Percentiles rank a stretch among this genome's conserved stretches.
Conservation (phyloP, 2,329 filamentous ascomycete species). For the Periconia digitata region DNA sequence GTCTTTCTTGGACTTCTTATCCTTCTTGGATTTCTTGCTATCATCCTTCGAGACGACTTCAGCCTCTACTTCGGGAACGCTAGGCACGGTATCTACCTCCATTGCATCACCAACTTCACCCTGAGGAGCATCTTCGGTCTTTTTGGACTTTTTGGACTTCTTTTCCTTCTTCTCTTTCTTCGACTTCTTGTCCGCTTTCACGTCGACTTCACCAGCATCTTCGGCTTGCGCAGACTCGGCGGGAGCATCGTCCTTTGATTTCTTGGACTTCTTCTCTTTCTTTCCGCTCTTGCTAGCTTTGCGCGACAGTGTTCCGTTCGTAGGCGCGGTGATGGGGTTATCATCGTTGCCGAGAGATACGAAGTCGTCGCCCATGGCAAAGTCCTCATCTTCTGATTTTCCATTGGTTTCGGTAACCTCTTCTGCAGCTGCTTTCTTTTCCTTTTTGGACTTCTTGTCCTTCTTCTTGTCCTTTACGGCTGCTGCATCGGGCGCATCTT, state of each 20-base stretch:
- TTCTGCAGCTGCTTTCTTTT: background rate
- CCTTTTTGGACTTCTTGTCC: constrained; percentile 28
- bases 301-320: background rate
- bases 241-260: constrained; percentile 1
- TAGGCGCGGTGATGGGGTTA: constrained; percentile 1
- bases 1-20: constrained; percentile 26
- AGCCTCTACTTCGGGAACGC: background rate
- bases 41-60: constrained; percentile 8
- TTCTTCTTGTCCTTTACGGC: constrained; percentile 20
- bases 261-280: constrained; percentile 20
- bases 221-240: no score
- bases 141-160: background rate
- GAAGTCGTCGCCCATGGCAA: constrained; percentile 1
- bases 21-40: constrained; percentile 17
- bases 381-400: background rate
- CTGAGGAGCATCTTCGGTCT: background rate
- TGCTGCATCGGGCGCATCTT: constrained; percentile 17
- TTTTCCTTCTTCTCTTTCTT: background rate
- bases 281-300: constrained; percentile 18
- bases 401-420: background rate
- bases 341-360: constrained; percentile 3
- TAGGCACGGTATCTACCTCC: constrained; percentile 1
- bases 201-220: no score
- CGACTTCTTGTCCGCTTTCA: background rate
- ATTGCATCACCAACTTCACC: constrained; percentile 1